A percentile compares a stretch with the other conserved stretches of the same genome.
Conservation (phyloP, 164 flowering plant species). For the Vitis labrusca region DNA sequence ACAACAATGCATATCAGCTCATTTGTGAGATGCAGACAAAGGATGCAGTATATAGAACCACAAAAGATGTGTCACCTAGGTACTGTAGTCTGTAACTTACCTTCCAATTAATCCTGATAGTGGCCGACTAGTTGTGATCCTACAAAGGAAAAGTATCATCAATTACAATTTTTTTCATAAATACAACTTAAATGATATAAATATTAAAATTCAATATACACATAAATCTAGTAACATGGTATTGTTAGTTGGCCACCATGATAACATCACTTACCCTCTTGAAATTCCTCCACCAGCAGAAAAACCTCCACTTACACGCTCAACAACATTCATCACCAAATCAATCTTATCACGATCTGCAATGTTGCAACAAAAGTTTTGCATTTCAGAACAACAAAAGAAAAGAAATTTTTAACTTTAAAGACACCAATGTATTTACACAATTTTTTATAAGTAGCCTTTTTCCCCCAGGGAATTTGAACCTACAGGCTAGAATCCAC, state of each 20-base stretch:
- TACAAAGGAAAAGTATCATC: slow-evolving; percentile 29
- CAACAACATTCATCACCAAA: slow-evolving; percentile 85
- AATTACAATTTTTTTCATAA: slow-evolving; percentile 6
- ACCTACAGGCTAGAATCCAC: too few relatives aligned
- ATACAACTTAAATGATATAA: background rate
- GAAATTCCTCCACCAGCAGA: slow-evolving; percentile 99
- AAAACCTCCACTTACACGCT: slow-evolving; percentile 93
- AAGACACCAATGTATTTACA: too few relatives aligned
- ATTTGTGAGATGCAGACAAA: background rate
- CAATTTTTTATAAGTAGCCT: too few relatives aligned
- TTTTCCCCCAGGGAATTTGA: too few relatives aligned
- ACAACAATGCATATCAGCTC: too few relatives aligned
- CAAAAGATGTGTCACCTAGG: background rate
- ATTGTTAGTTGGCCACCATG: background rate
- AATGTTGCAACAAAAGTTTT: slow-evolving; percentile 11
- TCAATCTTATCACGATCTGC: slow-evolving; percentile 93
- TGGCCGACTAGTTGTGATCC: slow-evolving; percentile 90
- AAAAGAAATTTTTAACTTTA: too few relatives aligned
- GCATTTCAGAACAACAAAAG: too few relatives aligned
- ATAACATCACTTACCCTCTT: slow-evolving; percentile 77
- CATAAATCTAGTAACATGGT: background rate
- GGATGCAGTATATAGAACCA: background rate
- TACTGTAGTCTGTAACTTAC: slow-evolving; percentile 30
- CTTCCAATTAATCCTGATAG: slow-evolving; percentile 96
- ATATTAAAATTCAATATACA: background rate